Evolutionary conservation across 2,329 filamentous ascomycete species (phyloP).

Genomic region (Claviceps sp.): DNA sequence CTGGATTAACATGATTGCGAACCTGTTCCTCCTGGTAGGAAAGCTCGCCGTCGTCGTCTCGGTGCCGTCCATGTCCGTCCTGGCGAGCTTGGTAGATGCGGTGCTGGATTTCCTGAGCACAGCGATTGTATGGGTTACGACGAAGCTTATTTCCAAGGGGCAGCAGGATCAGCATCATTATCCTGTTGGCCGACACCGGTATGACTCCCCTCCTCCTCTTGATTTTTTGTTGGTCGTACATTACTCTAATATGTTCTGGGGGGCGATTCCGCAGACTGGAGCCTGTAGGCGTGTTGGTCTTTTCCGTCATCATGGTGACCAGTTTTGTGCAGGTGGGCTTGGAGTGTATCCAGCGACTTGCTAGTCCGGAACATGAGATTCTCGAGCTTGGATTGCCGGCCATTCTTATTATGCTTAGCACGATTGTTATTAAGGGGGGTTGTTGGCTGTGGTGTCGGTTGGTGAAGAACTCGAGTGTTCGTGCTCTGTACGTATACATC

Average conservation of each 20-base stretch:
- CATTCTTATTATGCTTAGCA: slow-evolving; percentile 67
- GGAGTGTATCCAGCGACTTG: slow-evolving; percentile 53
- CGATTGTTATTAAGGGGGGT: slow-evolving; percentile 66
- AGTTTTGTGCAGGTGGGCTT: slow-evolving; percentile 69
- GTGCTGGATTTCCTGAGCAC: slow-evolving; percentile 71
- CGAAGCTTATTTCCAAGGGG: slow-evolving; percentile 51
- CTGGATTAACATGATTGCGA: slow-evolving; percentile 72
- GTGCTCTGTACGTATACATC: slow-evolving; percentile 45
- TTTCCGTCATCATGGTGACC: slow-evolving; percentile 77
- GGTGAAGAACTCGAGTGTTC: slow-evolving; percentile 75
- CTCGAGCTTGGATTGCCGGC: slow-evolving; percentile 63
- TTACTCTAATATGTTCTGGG: too few species aligned
- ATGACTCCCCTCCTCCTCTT: slow-evolving; percentile 8
- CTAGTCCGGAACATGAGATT: slow-evolving; percentile 46
- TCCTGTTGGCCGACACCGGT: slow-evolving; percentile 58
- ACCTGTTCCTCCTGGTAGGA: slow-evolving; percentile 57
- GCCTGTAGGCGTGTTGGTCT: slow-evolving; percentile 68
- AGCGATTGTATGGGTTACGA: slow-evolving; percentile 68
- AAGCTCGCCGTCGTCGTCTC: slow-evolving; percentile 68
- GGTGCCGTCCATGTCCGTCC: slow-evolving; percentile 68
- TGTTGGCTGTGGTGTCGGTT: slow-evolving; percentile 84
- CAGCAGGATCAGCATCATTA: slow-evolving; percentile 63
- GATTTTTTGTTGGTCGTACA: background rate
- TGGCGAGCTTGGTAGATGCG: slow-evolving; percentile 68
- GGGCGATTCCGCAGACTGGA: slow-evolving; percentile 40